phyloP scores from a whole-genome alignment of 352 stramenopile genomes.

The Globisporangium orthogonon region DNA sequence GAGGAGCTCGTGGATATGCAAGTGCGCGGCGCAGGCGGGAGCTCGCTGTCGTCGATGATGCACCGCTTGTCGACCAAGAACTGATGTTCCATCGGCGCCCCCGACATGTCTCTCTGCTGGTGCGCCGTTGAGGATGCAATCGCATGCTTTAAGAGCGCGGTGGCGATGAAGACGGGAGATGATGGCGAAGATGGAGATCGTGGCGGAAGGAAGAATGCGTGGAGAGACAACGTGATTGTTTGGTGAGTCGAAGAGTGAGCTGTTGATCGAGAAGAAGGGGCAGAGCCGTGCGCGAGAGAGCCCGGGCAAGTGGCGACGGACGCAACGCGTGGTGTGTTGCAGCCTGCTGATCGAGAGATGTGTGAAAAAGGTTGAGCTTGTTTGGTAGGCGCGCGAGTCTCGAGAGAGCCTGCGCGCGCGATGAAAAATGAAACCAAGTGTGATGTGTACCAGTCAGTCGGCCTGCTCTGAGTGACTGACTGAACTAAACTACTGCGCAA shows the following conservation, averaged over 20 bases:
- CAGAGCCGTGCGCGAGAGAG: neutral
- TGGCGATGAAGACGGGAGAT: neutral
- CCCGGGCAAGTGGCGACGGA: no score
- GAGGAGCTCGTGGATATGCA: conserved; percentile 86
- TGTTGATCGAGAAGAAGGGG: neutral
- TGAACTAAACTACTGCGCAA: no score
- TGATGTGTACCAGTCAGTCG: neutral
- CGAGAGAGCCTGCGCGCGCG: neutral
- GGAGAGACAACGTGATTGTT: neutral
- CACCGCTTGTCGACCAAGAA: conserved; percentile 40
- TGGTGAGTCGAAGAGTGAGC: conserved; percentile 6
- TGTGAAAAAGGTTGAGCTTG: conserved; percentile 8
- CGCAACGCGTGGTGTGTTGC: neutral
- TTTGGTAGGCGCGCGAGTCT: conserved; percentile 10
- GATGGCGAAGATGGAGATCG: neutral
- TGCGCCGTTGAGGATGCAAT: neutral
- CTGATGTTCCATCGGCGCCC: conserved; percentile 6
- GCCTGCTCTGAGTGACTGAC: neutral
- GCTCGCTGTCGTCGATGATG: conserved; percentile 41
- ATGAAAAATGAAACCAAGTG: conserved; percentile 1
- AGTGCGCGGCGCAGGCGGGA: conserved; percentile 54
- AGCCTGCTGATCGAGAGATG: neutral
- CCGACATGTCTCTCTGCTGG: neutral
- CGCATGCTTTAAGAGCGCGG: neutral
- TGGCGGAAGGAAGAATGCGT: neutral